Evolutionary conservation across 176 grass and related monocot genomes (phyloP), one percentile per base, ranked within the genome.

Genomic region (Juncus inflexus): DNA sequence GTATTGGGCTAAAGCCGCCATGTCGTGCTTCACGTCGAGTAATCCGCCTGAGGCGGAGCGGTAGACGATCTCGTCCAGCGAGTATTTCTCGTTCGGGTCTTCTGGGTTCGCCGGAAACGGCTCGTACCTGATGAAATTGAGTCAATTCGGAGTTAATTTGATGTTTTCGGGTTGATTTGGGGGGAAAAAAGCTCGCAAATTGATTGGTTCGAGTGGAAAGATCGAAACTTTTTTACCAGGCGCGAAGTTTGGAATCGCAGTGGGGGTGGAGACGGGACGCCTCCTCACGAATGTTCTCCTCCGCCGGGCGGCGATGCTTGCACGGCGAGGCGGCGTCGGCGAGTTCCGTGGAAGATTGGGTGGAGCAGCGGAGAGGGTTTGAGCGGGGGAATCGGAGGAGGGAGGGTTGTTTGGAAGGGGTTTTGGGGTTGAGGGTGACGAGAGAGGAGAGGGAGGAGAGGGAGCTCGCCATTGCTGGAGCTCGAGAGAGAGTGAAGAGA

Each of bases 61-160:
- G 77, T 96, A 96, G 2, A 96, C 91, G 79, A 96, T 83, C 66
- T 96, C 91, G 59, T 96, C 91, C 50, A 96, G 79, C 7, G 91
- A 96, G 84, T 91, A 96, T 47, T 75, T 75, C 81, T 96, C 87
- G 12, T 80, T 38, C 6, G 79, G 59, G 62, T 85, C 79, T 67
- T 63, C 74, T 15, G 79, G 68, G 2, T 78, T 67, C 0, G 73
- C 66, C 0, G 84, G 77, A 68, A 87, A 87, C 5, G 89, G 84
- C 13, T 50, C 89, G 59, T 92, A 91, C 74, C 74, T 66, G 61
- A 9, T 10, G 11, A 68, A 45, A 70, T 12, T 47, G 43, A 47
- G 43, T 47, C 0, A 47, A 47, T 9, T 6, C 43, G 9, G 43
- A 47, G 43, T 47, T 9, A 47, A 28, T 28, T 28, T 28, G 19